Evolutionary conservation across 2,329 filamentous ascomycete genomes (phyloP).

Genomic region (Xylariales sp.): DNA sequence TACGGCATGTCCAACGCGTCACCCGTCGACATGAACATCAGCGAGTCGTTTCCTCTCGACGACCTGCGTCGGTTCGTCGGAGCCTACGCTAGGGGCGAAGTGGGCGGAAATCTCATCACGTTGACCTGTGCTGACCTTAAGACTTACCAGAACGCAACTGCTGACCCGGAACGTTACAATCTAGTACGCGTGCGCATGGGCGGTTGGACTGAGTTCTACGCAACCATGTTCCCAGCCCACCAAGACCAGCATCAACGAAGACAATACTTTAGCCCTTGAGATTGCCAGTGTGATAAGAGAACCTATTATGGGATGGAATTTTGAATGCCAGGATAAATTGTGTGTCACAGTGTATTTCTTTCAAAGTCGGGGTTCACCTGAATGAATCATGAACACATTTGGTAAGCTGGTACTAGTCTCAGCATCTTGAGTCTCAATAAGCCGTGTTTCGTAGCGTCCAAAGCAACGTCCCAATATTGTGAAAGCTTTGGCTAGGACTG

Average conservation of each 20-base stretch:
- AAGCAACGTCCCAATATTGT: no score
- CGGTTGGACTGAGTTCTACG: constrained; percentile 17
- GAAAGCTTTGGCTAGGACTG: no score
- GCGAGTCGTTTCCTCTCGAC: constrained; percentile 14
- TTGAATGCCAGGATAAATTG: no score
- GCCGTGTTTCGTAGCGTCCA: no score
- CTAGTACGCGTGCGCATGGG: constrained; percentile 17
- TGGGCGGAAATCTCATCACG: constrained; percentile 15
- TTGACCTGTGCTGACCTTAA: constrained; percentile 15
- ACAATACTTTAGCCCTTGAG: constrained; percentile 13
- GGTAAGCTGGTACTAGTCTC: no score
- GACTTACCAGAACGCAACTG: constrained; percentile 13
- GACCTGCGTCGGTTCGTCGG: constrained; percentile 10
- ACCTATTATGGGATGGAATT: no score
- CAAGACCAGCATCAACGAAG: constrained; percentile 16
- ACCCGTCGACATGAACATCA: constrained; percentile 18
- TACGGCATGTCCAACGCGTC: constrained; percentile 14
- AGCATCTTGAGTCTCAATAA: no score
- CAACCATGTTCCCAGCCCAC: constrained; percentile 16
- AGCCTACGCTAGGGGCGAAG: constrained; percentile 10
- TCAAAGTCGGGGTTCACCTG: no score
- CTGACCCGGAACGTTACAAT: constrained; percentile 15
- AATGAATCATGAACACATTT: no score
- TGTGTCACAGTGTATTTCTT: no score
- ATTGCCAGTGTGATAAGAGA: no score